Base-by-base conservation (phyloP, 2,329 filamentous ascomycete genomes). In the Pseudogymnoascus sp. region DNA sequence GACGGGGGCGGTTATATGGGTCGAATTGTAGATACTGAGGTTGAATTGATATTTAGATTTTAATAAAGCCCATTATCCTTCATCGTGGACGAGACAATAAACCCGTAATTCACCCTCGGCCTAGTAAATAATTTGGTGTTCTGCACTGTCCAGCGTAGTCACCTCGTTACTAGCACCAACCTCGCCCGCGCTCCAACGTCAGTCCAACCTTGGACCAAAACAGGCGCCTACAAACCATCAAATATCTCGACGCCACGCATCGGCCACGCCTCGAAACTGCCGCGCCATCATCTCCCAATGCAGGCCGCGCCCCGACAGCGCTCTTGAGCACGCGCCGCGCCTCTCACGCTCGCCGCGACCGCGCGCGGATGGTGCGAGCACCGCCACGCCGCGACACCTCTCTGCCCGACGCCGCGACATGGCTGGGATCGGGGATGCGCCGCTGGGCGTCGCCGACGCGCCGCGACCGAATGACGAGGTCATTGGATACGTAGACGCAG, bases 381-480 rank as follows among this genome's bases (percentile, higher is more conserved):
- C 19, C 8, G 10, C 19, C 16, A 12, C 39, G 39, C 49, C 26
- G 31, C 6, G 23, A 58, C 16, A 26, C 49, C 31, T 33, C 49
- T 29, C 26, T 29, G 49, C 3, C 26, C 12, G 26, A 58, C 49
- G 49, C 26, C 49, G 26, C 14, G 29, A 29, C 49, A 58, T 58
- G 49, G 14, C 26, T 21, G n/a, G 14, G 23, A 58, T 58, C 26
- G 49, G 12, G 69, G 79, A 80, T 66, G 73, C 78, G 65, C 76
- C 78, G 70, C 76, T 80, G 65, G 71, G 74, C 67, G 77, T 77
- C 72, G 80, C 76, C 65, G 78, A 72, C 68, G 74, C 81, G 71
- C 78, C 84, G 66, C 82, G 82, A 67, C 81, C 80, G 72, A 78
- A 82, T 70, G 86, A 89, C 72, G 85, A 90, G 79, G 79, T 77